Evolutionary conservation across 768 basidiomycete species (phyloP).

Genomic region (Pluteus cervinus): DNA sequence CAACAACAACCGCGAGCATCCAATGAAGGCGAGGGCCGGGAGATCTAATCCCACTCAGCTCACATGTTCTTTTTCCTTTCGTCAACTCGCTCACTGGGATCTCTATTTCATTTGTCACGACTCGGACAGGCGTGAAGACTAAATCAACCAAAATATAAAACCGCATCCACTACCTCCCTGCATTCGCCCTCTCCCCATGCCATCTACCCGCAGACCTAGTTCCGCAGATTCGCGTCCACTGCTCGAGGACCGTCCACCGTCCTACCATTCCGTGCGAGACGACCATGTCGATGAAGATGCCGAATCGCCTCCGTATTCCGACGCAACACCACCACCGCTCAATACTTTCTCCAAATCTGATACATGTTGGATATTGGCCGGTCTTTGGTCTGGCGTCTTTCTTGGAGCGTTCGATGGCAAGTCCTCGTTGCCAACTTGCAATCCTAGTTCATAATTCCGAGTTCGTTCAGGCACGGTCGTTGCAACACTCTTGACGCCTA

Average conservation of each 20-base stretch:
- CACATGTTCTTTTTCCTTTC: conserved; percentile 27
- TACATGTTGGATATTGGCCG: conserved; percentile 66
- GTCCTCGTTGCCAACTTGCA: conserved; percentile 13
- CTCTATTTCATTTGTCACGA: no score
- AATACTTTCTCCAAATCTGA: conserved; percentile 48
- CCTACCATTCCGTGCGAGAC: conserved; percentile 33
- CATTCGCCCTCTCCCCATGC: conserved; percentile 33
- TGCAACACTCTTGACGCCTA: conserved; percentile 78
- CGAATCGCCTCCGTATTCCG: conserved; percentile 19
- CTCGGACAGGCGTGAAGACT: no score
- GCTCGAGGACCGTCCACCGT: conserved; percentile 42
- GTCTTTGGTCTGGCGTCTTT: conserved; percentile 79
- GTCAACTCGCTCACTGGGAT: conserved; percentile 6
- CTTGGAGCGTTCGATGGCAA: conserved; percentile 81
- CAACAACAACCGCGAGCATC: no score
- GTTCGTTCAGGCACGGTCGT: conserved; percentile 66
- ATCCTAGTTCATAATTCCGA: conserved; percentile 6
- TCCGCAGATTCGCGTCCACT: conserved; percentile 52
- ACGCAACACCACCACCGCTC: conserved; percentile 24
- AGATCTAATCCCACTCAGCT: no score
- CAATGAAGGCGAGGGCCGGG: no score
- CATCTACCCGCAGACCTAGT: conserved; percentile 36
- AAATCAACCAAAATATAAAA: conserved; percentile 26
- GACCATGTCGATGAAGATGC: conserved; percentile 7
- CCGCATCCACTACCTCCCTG: conserved; percentile 10